Percentiles rank a stretch among this genome's conserved stretches.
Evolutionary conservation across 345 rosid genomes (phyloP).

Genomic region (Populus davidiana): DNA sequence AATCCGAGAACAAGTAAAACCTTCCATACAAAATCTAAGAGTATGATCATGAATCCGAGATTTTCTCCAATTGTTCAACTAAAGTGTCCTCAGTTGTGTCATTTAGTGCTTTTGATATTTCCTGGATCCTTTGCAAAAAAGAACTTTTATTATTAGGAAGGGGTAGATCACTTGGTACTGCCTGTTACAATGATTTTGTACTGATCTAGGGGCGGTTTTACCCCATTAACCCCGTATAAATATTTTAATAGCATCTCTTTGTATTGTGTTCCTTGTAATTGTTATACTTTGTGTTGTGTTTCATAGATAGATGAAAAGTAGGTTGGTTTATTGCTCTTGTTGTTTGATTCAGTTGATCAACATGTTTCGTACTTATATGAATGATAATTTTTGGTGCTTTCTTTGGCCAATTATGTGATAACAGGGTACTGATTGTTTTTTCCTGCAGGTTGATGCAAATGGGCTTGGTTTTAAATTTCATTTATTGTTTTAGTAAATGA

Average conservation of each 20-base stretch:
- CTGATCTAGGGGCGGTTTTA: neutral
- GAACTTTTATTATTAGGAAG: neutral
- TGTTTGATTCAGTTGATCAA: neutral
- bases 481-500: slow-evolving; percentile 38
- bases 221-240: neutral
- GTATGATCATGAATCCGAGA: neutral
- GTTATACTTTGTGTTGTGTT: neutral
- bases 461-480: slow-evolving; percentile 20
- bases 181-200: neutral
- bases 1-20: neutral
- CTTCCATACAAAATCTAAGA: neutral
- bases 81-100: neutral
- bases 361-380: neutral
- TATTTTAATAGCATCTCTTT: neutral
- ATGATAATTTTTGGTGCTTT: slow-evolving; percentile 2
- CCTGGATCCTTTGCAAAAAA: slow-evolving; percentile 3
- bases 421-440: neutral
- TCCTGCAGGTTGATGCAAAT: slow-evolving; percentile 19
- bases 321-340: neutral
- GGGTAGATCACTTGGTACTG: neutral
- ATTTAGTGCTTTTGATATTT: slow-evolving; percentile 8
- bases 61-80: slow-evolving; percentile 6
- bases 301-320: neutral
- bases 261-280: neutral
- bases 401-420: slow-evolving; percentile 3